Evolutionary conservation across 768 basidiomycete genomes (phyloP).

Genomic region (Mycena venus): DNA sequence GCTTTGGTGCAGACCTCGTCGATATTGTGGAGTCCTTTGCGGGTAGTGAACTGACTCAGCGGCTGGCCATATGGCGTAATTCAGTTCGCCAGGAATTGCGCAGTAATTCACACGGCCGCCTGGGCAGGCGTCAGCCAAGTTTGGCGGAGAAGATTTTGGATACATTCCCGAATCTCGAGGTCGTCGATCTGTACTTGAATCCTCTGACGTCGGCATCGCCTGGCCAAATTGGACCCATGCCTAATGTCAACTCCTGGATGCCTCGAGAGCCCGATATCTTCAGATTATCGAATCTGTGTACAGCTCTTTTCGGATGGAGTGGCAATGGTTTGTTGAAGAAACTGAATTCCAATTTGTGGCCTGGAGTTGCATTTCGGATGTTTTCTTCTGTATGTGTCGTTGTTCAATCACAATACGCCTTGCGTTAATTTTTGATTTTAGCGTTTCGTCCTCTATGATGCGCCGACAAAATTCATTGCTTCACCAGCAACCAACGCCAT

Average conservation of each 20-base stretch:
- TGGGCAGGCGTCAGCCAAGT: not conserved
- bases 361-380: not conserved
- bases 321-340: not conserved
- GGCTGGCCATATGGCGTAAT: not conserved
- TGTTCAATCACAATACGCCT: too few species aligned
- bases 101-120: not conserved
- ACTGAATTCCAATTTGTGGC: not conserved
- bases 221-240: not conserved
- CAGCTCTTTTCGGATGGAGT: not conserved
- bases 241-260: not conserved
- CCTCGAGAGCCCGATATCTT: not conserved
- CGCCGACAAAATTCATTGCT: too few species aligned
- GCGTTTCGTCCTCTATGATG: too few species aligned
- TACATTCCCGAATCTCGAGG: not conserved
- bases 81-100: not conserved
- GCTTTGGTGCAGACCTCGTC: not conserved
- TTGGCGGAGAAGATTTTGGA: not conserved
- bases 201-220: not conserved
- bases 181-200: not conserved
- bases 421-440: too few species aligned
- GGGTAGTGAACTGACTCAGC: not conserved
- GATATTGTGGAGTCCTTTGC: not conserved
- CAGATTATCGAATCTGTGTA: not conserved
- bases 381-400: not conserved
- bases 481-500: too few species aligned